Base-by-base conservation (phyloP, 1,284 basidiomycete genomes). In the Moesziomyces aphidis region DNA sequence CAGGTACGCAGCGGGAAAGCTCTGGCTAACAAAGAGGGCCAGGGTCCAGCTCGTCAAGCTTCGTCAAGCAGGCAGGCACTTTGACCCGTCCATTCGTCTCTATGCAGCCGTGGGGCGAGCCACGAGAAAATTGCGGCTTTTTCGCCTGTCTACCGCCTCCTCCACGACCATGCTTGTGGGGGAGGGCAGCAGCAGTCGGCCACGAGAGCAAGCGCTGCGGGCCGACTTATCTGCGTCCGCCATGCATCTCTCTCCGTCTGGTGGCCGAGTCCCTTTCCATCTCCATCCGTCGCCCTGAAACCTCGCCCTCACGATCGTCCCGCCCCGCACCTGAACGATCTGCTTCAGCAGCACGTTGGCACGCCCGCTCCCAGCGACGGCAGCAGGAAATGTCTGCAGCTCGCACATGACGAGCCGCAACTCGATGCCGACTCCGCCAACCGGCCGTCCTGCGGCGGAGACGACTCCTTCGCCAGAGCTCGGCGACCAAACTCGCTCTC, bases 11-110 rank as follows among this genome's bases (percentile, higher is more conserved):
- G 31, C 31, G 13, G 31, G 31, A 34, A 4, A 13, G 13, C 31
- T 13, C 10, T 34, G 31, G 10, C 31, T 10, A 31, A 31, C 4
- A 34, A 34, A 34, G 10, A 42, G 1, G 19, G 39, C 39, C 21
- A 58, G 61, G 61, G 55, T 58, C 61, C 55, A 58, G 42, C 61
- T 64, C 55, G 61, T 64, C 61, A 58, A 64, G 55, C 28, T 45
- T 45, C 26, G 13, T 17, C 26, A 45, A 28, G 28, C 45, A 17
- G 53, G 28, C 26, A 22, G 47, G 36, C n/a, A 23, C 15, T 19
- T 39, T 44, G 26, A 50, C 43, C 54, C 31, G 31, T 34, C 13
- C 10, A 13, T 34, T 34, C 31, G 9, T 10, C 31, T 34, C 31
- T 10, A 34, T 44, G 26, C 31, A 24, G 39, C 59, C 59, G 59